These are phyloP conservation scores for Marvania coccoides DNA, from an alignment of 139 green algal genomes.

Conservation along the genomic window DNA sequence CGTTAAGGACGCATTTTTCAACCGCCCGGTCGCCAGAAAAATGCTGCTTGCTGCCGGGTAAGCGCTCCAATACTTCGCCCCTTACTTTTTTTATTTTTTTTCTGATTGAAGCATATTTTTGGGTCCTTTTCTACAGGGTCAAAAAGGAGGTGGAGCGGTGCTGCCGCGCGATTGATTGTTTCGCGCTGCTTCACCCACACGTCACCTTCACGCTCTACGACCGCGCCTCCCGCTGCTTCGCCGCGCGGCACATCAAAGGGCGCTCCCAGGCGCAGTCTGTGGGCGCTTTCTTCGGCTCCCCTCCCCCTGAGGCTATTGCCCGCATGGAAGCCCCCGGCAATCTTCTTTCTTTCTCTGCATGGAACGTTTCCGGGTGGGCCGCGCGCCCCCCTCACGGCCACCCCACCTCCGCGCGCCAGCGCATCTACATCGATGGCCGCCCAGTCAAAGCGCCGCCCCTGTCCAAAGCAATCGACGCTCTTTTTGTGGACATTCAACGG, in stretches of 20 bases:
- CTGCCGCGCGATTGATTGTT: background rate
- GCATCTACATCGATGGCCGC: conserved; percentile 25
- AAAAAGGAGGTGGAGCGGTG: conserved; percentile 27
- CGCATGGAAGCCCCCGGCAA: no score
- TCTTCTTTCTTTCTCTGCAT: background rate
- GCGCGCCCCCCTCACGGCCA: conserved; percentile 15
- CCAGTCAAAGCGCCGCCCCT: background rate
- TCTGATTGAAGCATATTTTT: background rate
- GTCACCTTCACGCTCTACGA: conserved; percentile 22
- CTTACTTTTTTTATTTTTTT: background rate
- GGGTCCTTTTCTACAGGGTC: conserved; percentile 3
- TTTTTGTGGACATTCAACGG: conserved; percentile 22
- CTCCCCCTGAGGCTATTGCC: no score
- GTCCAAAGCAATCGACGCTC: conserved; percentile 8
- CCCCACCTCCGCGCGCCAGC: conserved; percentile 8
- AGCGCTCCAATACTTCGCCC: background rate
- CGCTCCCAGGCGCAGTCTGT: background rate
- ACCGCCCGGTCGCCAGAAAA: conserved; percentile 25
- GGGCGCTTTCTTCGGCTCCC: background rate
- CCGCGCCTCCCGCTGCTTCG: background rate
- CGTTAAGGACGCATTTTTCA: conserved; percentile 29
- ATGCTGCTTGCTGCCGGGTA: conserved; percentile 5
- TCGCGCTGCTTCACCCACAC: conserved; percentile 25
- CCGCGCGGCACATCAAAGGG: conserved; percentile 10
- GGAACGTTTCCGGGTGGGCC: background rate